Evolutionary conservation across 1,284 basidiomycete species (phyloP).

Genomic region (Stygiomarasmius scandens): DNA sequence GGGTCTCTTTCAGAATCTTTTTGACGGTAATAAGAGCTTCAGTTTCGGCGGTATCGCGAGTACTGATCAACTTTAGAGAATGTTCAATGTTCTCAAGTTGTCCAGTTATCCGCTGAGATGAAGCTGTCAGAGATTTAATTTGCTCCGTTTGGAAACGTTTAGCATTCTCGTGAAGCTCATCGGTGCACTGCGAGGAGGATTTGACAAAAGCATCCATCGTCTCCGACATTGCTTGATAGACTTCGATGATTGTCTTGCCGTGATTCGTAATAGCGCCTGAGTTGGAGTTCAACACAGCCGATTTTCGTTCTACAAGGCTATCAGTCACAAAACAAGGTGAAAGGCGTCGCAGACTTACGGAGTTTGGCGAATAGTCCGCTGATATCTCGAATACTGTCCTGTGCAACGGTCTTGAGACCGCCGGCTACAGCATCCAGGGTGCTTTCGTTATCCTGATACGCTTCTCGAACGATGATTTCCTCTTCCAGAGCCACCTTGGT

Average conservation of each 20-base stretch:
- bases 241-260: constrained; percentile 56
- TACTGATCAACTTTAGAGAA: constrained; percentile 60
- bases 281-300: constrained; percentile 68
- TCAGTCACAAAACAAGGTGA: constrained; percentile 2
- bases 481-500: constrained; percentile 70
- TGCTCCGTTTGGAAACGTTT: constrained; percentile 61
- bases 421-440: constrained; percentile 72
- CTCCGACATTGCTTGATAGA: constrained; percentile 55
- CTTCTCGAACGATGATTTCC: constrained; percentile 75
- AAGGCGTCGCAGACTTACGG: constrained; percentile 47
- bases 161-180: constrained; percentile 57
- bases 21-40: constrained; percentile 45
- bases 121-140: constrained; percentile 51
- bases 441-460: constrained; percentile 77
- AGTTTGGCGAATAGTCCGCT: constrained; percentile 82
- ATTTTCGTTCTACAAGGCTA: constrained; percentile 68
- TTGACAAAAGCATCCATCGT: constrained; percentile 68
- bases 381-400: constrained; percentile 75
- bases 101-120: constrained; percentile 60
- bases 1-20: constrained; percentile 54
- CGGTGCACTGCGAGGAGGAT: constrained; percentile 53
- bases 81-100: constrained; percentile 62
- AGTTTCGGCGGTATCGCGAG: constrained; percentile 57
- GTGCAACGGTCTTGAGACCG: constrained; percentile 66
- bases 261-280: constrained; percentile 65